Evolutionary conservation across 345 rosid species (phyloP).

Genomic region (Camelina laxa): DNA sequence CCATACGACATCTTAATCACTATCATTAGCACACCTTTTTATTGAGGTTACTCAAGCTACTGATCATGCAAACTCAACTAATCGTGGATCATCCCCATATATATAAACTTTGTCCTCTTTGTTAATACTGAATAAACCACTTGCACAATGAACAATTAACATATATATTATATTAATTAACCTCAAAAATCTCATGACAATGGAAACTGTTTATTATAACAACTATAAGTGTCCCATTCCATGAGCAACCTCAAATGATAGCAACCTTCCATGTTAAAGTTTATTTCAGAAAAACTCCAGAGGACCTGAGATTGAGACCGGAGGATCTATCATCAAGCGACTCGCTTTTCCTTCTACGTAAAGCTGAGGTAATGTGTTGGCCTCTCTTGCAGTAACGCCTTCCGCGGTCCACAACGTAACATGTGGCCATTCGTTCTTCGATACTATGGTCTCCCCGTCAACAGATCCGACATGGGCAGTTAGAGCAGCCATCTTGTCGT

Average conservation of each 20-base stretch:
- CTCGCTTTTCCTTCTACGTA: conserved; percentile 72
- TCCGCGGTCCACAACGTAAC: conserved; percentile 84
- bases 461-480: conserved; percentile 72
- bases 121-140: background rate
- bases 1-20: background rate
- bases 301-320: conserved; percentile 64
- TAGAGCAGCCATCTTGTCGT: conserved; percentile 76
- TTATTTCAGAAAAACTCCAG: conserved; percentile 61
- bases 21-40: background rate
- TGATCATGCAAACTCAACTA: background rate
- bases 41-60: background rate
- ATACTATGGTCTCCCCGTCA: conserved; percentile 62
- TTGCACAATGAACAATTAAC: background rate
- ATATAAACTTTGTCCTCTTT: background rate
- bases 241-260: conserved; percentile 19
- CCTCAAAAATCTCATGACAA: conserved; percentile 43
- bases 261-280: background rate
- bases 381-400: conserved; percentile 75
- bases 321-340: conserved; percentile 70
- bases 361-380: conserved; percentile 70
- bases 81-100: background rate
- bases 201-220: conserved; percentile 7
- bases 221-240: conserved; percentile 15
- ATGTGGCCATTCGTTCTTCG: conserved; percentile 89
- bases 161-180: background rate